Evolutionary conservation across 177 flowering plant species (phyloP).

Genomic region (Tripterygium wilfordii): DNA sequence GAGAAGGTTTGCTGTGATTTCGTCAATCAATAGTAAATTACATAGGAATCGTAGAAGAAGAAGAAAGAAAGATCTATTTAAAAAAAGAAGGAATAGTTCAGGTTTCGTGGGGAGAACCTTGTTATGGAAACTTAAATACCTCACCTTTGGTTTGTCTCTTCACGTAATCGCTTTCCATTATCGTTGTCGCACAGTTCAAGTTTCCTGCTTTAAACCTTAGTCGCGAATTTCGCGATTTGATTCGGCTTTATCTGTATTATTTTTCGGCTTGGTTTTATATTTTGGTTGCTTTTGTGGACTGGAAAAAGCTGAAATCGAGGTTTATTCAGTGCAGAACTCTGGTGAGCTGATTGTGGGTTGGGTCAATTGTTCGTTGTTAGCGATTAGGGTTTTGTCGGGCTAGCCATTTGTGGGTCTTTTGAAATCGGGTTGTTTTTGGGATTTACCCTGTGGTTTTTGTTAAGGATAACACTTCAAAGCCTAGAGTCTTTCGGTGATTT

Average conservation of each 20-base stretch:
- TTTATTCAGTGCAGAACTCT: not conserved
- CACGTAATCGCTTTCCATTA: conserved; percentile 14
- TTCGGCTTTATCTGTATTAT: not conserved
- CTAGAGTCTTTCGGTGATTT: not conserved
- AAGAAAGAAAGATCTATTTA: no score
- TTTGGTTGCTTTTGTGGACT: not conserved
- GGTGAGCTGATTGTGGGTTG: not conserved
- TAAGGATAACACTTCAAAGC: conserved; percentile 3
- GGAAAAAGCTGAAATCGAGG: not conserved
- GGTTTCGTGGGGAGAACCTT: conserved; percentile 19
- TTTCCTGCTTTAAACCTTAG: not conserved
- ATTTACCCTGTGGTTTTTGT: conserved; percentile 1
- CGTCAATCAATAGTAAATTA: no score
- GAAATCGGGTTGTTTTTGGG: not conserved
- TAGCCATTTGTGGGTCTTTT: conserved; percentile 1
- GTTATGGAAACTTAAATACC: not conserved
- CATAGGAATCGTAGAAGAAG: no score
- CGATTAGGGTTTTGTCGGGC: conserved; percentile 10
- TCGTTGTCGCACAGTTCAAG: not conserved
- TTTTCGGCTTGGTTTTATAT: conserved; percentile 1
- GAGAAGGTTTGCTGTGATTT: no score
- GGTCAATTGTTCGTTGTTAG: not conserved
- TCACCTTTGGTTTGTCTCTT: conserved; percentile 4
- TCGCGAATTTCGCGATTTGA: not conserved
- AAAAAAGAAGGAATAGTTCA: no score